Evolutionary conservation across 805 yeast genomes (phyloP).

Genomic region (Sugiyamaella lignohabitans): DNA sequence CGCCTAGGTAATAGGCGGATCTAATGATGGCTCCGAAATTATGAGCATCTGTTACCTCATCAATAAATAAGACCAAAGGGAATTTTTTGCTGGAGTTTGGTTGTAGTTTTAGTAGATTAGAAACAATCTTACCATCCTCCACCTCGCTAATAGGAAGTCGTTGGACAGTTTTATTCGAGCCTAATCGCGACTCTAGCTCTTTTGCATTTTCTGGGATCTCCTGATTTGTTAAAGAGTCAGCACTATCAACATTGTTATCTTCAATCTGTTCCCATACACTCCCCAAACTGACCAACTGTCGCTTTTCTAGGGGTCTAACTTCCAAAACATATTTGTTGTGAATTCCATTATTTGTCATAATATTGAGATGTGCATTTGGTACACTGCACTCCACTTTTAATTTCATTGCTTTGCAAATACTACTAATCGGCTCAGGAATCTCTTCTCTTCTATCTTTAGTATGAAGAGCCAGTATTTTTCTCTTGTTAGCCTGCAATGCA

Average conservation of each 20-base stretch:
- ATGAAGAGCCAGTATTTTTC: slow-evolving; percentile 48
- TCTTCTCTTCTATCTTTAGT: slow-evolving; percentile 38
- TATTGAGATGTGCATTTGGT: slow-evolving; percentile 47
- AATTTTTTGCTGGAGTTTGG: neutral
- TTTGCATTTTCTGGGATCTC: neutral
- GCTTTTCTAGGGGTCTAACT: slow-evolving; percentile 42
- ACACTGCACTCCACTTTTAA: slow-evolving; percentile 35
- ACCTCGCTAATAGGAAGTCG: neutral
- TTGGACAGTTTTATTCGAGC: neutral
- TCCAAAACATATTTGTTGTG: slow-evolving; percentile 78
- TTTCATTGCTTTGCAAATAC: slow-evolving; percentile 41
- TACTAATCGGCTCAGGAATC: slow-evolving; percentile 38
- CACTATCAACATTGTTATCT: neutral
- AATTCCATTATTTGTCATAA: slow-evolving; percentile 57
- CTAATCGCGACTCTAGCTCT: slow-evolving; percentile 3
- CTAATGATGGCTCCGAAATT: slow-evolving; percentile 79
- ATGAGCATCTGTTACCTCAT: slow-evolving; percentile 80
- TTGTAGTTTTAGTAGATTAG: neutral
- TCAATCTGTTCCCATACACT: neutral
- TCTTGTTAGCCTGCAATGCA: slow-evolving; percentile 51
- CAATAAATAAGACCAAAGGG: slow-evolving; percentile 71
- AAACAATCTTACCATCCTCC: neutral
- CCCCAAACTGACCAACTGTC: neutral
- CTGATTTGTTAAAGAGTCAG: too few species aligned
- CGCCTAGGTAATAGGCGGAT: slow-evolving; percentile 77